Evolutionary conservation across 805 yeast genomes (phyloP), one percentile per base, ranked within the genome.

Genomic region (Schizosaccharomyces japonicus): DNA sequence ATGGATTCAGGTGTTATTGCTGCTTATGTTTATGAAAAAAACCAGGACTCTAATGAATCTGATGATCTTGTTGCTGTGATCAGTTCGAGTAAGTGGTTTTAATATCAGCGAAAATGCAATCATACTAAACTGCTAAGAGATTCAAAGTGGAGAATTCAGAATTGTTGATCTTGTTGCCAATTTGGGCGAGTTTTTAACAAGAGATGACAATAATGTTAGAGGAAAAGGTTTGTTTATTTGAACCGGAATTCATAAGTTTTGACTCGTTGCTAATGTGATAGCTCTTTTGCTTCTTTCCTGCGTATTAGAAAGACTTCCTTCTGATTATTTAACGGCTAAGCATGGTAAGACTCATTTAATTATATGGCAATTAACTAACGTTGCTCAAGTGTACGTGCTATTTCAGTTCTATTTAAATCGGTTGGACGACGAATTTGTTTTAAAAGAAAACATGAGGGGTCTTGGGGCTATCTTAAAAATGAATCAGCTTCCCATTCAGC

Each of bases 181-280:
- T 19, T 19, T 80, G 27, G 83, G 81, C n/a, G 73, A 71, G 26
- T 65, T 68, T 45, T 62, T 80, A 27, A 75, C 80, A 1, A 71
- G 78, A 2, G 77, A 73, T 5, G 75, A 73, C 50, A 71, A 69
- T 25, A 52, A 58, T 1, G 62, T 69, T 15, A 64, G 92, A 51
- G 58, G 68, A 5, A 70, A 68, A 48, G 59, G 59, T 53, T 48
- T 6, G 25, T n/a, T 33, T 15, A 7, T 26, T 47, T 4, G 13
- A 11, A 19, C n/a, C 26, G 13, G n/a, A 7, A 3, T 8, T 1
- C 44, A 3, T 8, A 3, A 32, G 17, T 32, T 8, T 32, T 1
- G n/a, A 8, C 36, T 32, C 5, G 19, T 21, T 1, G 1, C n/a
- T n/a, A n/a, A n/a, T n/a, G n/a, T 3, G 11, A 5, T 5, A 48